Base-by-base conservation (phyloP, 495 filamentous ascomycete species). In the Penicillium antarcticum region DNA sequence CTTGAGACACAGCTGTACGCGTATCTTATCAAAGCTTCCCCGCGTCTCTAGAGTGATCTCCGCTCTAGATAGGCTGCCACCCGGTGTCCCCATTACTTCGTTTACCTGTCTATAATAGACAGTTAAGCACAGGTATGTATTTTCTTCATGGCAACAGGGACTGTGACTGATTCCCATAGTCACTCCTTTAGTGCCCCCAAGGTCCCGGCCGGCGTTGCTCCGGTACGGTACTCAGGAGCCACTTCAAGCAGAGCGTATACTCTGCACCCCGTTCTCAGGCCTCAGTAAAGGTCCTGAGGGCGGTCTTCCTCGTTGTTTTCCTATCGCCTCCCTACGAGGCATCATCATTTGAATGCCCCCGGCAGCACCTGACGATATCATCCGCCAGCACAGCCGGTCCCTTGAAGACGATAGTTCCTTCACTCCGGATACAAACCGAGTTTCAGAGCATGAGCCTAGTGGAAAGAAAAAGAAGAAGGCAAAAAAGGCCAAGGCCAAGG, bases 381-480 rank as follows among this genome's bases (percentile, higher is more conserved):
- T 68, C 61, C 67, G 66, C 63, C 73, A 69, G 62, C 67, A 73
- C 31, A 73, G 65, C 62, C 72, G 53, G 63, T 71, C 65, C 26
- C 48, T 65, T 34, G 66, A 67, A 63, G 73, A 76, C 56, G 66
- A 68, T 35, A 63, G 38, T 40, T 48, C 69, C 21, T 56, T 65
- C 42, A 40, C 48, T 14, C 60, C 70, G 35, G 66, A 70, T 50
- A 56, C 45, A 12, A 60, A 45, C 35, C 60, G 42, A 42, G 31
- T 48, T 46, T 55, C 62, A 57, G 69, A 78, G 57, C 65, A 73
- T 68, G 72, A 74, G 42, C 62, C 65, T 37, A 65, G 63, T 56
- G 67, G 70, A 47, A 78, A 74, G 47, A 60, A 75, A 53, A 74
- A 75, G 69, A 76, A 78, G 68, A 71, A 69, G 19, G 61, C 58